phyloP scores from a whole-genome alignment of 257 asterid genomes.

The Fraxinus quadrangulata region DNA sequence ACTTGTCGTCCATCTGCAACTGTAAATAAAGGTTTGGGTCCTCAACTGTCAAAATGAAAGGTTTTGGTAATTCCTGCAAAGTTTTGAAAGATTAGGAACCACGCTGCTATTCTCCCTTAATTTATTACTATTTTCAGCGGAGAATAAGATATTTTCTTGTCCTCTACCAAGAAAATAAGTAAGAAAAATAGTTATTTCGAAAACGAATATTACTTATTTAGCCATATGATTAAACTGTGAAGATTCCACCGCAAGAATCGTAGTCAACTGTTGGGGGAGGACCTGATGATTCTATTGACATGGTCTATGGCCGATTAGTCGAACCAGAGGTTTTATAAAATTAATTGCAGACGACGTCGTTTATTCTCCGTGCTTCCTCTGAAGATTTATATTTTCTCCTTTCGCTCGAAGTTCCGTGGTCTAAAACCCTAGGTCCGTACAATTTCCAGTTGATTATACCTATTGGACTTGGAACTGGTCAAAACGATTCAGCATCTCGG shows the following conservation, averaged over 20 bases:
- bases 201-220: neutral
- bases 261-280: conserved; percentile 27
- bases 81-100: no score
- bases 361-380: conserved; percentile 19
- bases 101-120: no score
- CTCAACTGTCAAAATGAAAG: no score
- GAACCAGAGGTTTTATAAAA: conserved; percentile 20
- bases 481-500: neutral
- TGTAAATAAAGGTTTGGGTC: no score
- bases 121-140: no score
- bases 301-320: conserved; percentile 50
- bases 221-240: conserved; percentile 32
- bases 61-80: no score
- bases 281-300: conserved; percentile 28
- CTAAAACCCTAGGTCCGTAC: conserved; percentile 62
- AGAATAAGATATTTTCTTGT: no score
- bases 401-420: conserved; percentile 22
- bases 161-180: no score
- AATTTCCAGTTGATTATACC: neutral
- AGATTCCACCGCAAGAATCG: conserved; percentile 36
- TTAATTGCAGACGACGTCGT: conserved; percentile 32
- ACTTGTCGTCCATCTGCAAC: no score
- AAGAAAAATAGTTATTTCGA: no score
- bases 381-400: neutral
- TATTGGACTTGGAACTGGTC: conserved; percentile 2